Evolutionary conservation across 768 basidiomycete species (phyloP).

Genomic region (Clathrus columnatus): DNA sequence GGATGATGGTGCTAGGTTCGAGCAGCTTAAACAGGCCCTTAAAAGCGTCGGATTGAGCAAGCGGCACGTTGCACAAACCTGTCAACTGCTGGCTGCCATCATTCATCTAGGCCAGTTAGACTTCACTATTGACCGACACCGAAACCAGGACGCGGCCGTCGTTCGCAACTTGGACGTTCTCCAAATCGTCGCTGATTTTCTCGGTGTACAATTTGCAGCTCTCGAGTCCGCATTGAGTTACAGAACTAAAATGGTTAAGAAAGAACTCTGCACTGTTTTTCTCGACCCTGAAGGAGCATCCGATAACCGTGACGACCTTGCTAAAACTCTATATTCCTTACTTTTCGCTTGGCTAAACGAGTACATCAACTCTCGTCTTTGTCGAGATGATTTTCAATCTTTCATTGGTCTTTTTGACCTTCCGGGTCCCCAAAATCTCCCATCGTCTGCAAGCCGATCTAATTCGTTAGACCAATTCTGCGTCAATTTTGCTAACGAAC

Average conservation of each 20-base stretch:
- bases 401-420: slow-evolving; percentile 94
- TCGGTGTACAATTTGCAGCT: slow-evolving; percentile 66
- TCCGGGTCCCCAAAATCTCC: slow-evolving; percentile 84
- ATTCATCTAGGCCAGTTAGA: slow-evolving; percentile 95
- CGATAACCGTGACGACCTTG: slow-evolving; percentile 89
- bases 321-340: slow-evolving; percentile 87
- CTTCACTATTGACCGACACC: slow-evolving; percentile 72
- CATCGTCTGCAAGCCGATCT: slow-evolving; percentile 50
- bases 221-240: slow-evolving; percentile 81
- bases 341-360: slow-evolving; percentile 96
- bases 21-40: slow-evolving; percentile 89
- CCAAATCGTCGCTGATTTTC: slow-evolving; percentile 81
- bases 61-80: slow-evolving; percentile 89
- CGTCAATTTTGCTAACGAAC: slow-evolving; percentile 94
- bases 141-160: slow-evolving; percentile 89
- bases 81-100: slow-evolving; percentile 91
- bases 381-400: slow-evolving; percentile 84
- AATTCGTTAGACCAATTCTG: slow-evolving; percentile 96
- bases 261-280: slow-evolving; percentile 96
- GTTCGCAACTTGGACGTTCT: slow-evolving; percentile 80
- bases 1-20: slow-evolving; percentile 83
- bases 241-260: slow-evolving; percentile 87
- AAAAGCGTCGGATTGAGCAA: slow-evolving; percentile 92
- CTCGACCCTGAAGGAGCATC: slow-evolving; percentile 90
- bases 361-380: slow-evolving; percentile 90